Evolutionary conservation across 2,329 filamentous ascomycete genomes (phyloP), one percentile per base, ranked within the genome.

Genomic region (Phialophora verrucosa): DNA sequence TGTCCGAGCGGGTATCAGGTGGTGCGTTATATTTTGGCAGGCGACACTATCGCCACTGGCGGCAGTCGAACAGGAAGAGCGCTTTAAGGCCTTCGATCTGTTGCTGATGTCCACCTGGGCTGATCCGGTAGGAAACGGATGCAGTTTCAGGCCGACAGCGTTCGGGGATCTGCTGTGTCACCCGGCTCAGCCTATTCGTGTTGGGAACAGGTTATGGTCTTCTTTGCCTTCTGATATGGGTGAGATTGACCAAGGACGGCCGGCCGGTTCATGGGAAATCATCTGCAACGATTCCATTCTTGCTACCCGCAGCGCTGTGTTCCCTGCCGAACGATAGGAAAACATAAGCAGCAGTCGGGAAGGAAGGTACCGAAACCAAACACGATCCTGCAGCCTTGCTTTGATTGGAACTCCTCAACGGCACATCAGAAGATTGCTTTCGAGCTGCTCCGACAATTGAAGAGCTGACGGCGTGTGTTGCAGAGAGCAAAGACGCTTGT

Each of bases 391-490:
- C 17, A 51, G 20, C 20, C 49, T 51, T 51, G 20, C 4, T 2
- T 29, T 27, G 23, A 17, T 29, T 12, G 8, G 11, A 17, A 27
- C 25, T 17, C 25, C 14, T 55, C 53, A 55, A 23, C 29, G 27
- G 27, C 53, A 55, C 29, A 55, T 31, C 29, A 55, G n/a, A 17
- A 29, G 25, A 29, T 35, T 55, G 53, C 29, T 55, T 55, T 55
- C 53, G 53, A 29, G 53, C n/a, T 35, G 25, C 8, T 55, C 53
- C 17, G 53, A 17, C 29, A 55, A 2, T 31, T 20, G 53, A 31
- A 65, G 64, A 32, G 69, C 62, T 20, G 69, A 69, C 23, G 67
- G 59, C 44, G 62, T 66, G 32, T 68, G 68, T 50, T 68, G 68
- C 4, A 67, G 59, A 17, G 65, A 65, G 57, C 68, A 70, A 49